Evolutionary conservation across 768 basidiomycete species (phyloP).

Genomic region (Tephrocybe sp.): DNA sequence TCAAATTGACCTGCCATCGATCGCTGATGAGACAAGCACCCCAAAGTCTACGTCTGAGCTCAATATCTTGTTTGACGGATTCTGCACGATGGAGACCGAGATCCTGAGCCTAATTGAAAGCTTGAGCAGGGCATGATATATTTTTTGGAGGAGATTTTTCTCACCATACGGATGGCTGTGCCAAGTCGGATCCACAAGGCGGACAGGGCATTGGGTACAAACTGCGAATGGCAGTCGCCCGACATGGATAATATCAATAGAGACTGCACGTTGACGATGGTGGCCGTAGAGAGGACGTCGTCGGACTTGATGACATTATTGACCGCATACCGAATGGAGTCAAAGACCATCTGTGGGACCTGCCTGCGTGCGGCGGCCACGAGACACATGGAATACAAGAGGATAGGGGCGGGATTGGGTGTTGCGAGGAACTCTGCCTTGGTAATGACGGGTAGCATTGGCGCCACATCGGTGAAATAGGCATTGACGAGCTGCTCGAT

Average conservation of each 20-base stretch:
- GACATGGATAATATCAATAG: conserved; percentile 84
- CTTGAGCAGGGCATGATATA: background rate
- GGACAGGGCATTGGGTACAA: conserved; percentile 81
- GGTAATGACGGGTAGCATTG: conserved; percentile 87
- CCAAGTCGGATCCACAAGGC: conserved; percentile 86
- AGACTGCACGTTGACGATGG: conserved; percentile 85
- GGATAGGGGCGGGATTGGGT: conserved; percentile 71
- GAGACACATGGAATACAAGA: conserved; percentile 93
- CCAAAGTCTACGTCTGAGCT: conserved; percentile 90
- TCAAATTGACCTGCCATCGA: conserved; percentile 64
- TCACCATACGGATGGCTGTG: conserved; percentile 89
- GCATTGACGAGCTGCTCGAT: conserved; percentile 85
- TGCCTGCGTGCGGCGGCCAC: conserved; percentile 86
- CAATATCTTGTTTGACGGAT: conserved; percentile 79
- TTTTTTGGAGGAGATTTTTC: conserved; percentile 20
- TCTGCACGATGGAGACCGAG: conserved; percentile 93
- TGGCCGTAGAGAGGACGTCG: conserved; percentile 87
- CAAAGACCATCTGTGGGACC: conserved; percentile 84
- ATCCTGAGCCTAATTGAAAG: conserved; percentile 80
- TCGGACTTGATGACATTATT: conserved; percentile 86
- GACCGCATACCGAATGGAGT: conserved; percentile 84
- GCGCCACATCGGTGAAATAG: conserved; percentile 88
- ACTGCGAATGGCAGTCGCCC: conserved; percentile 89
- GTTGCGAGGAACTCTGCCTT: conserved; percentile 83
- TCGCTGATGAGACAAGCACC: conserved; percentile 93